These are phyloP conservation scores for Cladophialophora carrionii DNA, from an alignment of 2,329 filamentous ascomycete species.

Conservation along the genomic window DNA sequence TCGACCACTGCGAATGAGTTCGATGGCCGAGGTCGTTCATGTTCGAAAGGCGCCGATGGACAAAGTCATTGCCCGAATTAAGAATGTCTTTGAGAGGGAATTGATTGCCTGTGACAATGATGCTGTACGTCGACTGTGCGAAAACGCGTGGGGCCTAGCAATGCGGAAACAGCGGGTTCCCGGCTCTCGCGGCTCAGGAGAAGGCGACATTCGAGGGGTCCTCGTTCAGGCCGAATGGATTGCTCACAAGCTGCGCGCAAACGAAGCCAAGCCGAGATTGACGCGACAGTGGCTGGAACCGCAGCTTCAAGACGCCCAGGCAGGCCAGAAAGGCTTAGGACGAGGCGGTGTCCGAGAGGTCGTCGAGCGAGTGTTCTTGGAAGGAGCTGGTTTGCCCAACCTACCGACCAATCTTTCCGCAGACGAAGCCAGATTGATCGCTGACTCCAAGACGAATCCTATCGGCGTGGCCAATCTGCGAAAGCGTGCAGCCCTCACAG, in stretches of 20 bases:
- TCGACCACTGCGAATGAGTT: slow-evolving; percentile 80
- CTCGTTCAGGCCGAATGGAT: slow-evolving; percentile 69
- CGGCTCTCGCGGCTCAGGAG: slow-evolving; percentile 50
- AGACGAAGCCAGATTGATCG: slow-evolving; percentile 45
- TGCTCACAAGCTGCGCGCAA: slow-evolving; percentile 59
- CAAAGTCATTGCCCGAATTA: slow-evolving; percentile 79
- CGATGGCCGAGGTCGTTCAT: slow-evolving; percentile 84
- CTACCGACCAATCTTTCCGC: slow-evolving; percentile 46
- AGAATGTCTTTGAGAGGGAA: slow-evolving; percentile 83
- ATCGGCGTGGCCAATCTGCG: slow-evolving; percentile 63
- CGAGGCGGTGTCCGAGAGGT: slow-evolving; percentile 67
- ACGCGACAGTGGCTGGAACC: slow-evolving; percentile 65
- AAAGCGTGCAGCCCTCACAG: slow-evolving; percentile 62
- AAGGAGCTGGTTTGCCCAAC: slow-evolving; percentile 65
- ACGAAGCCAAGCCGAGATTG: slow-evolving; percentile 47
- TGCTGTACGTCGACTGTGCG: slow-evolving; percentile 73
- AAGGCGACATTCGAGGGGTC: slow-evolving; percentile 65
- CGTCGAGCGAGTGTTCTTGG: slow-evolving; percentile 67
- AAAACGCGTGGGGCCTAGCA: slow-evolving; percentile 67
- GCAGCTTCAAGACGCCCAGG: slow-evolving; percentile 58
- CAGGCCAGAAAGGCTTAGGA: slow-evolving; percentile 60
- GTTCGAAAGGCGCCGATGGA: slow-evolving; percentile 87
- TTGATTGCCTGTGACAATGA: slow-evolving; percentile 86
- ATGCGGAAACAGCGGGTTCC: slow-evolving; percentile 58
- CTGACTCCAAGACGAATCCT: slow-evolving; percentile 43